Evolutionary conservation across 1,139 yeast genomes (phyloP), one percentile per base, ranked within the genome.

Genomic region (Diutina neorugosa): DNA sequence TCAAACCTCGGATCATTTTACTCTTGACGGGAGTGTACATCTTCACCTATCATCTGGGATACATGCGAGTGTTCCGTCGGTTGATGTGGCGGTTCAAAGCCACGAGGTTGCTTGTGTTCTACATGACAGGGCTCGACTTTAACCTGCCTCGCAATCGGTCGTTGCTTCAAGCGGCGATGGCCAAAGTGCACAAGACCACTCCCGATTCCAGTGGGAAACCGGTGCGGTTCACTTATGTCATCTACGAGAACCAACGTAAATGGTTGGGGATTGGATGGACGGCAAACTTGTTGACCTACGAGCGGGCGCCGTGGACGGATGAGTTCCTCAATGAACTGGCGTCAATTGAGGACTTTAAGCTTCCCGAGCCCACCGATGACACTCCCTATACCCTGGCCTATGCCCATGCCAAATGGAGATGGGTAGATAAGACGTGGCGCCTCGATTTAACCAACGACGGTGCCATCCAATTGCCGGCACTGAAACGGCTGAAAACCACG

Each of bases 221-320:
- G 4, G 91, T 87, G 25, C 73, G 91, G 57, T 93, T 91, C 65
- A 89, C 97, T 6, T 93, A 88, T 66, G 96, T 89, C 2, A 75
- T 93, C n/a, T 90, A 84, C 67, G 98, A 93, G 67, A 93, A 93
- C 66, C 98, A 93, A 69, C 81, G 98, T 63, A 82, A 95, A 61
- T 93, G 98, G 98, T 74, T 93, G 51, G 98, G 98, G 11, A 88
- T 93, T 61, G 98, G 98, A 12, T 93, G 98, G 98, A 91, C 98
- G 0, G 76, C 94, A 8, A 90, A 90, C 63, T 74, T 93, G 64
- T 74, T 93, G 57, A 85, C 96, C 41, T 93, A 93, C 65, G 98
- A 93, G 67, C 78, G 98, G 63, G 82, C 96, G 0, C 86, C 97
- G 2, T 93, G 97, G 97, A 91, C 98, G 0, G 98, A 93, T 66